Evolutionary conservation across 805 yeast species (phyloP).

Genomic region (Naumovozyma baii): DNA sequence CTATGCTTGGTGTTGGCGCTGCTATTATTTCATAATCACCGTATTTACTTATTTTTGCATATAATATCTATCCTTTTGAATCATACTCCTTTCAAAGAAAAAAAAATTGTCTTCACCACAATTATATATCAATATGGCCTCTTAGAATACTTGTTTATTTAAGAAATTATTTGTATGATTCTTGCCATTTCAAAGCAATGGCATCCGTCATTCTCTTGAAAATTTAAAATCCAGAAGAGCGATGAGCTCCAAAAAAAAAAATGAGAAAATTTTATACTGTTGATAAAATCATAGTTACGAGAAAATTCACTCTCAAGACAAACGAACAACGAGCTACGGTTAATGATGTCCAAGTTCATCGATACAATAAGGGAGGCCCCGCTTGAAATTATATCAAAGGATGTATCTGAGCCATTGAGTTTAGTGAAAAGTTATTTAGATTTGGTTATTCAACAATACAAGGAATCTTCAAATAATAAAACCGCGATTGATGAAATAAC

Average conservation of each 20-base stretch:
- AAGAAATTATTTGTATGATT: no score
- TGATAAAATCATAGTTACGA: no score
- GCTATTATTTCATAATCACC: conserved; percentile 26
- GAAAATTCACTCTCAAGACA: no score
- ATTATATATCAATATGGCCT: no score
- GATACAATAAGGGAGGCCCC: conserved; percentile 16
- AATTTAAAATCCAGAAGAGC: background rate
- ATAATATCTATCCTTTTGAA: background rate
- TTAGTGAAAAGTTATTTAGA: conserved; percentile 22
- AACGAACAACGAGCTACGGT: no score
- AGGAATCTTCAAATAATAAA: conserved; percentile 13
- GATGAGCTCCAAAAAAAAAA: background rate
- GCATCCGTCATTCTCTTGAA: background rate
- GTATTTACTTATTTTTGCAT: background rate
- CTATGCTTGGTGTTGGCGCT: conserved; percentile 54
- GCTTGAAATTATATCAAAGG: conserved; percentile 12
- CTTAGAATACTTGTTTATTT: no score
- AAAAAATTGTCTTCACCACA: no score
- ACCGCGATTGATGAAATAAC: conserved; percentile 74
- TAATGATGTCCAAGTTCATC: conserved; percentile 17
- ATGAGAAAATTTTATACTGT: no score
- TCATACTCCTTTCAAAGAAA: no score
- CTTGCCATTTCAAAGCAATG: no score
- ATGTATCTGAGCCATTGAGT: conserved; percentile 16
- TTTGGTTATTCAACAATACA: conserved; percentile 17